Base-by-base conservation (phyloP, 352 stramenopile genomes). In the Globisporangium yorkense region DNA sequence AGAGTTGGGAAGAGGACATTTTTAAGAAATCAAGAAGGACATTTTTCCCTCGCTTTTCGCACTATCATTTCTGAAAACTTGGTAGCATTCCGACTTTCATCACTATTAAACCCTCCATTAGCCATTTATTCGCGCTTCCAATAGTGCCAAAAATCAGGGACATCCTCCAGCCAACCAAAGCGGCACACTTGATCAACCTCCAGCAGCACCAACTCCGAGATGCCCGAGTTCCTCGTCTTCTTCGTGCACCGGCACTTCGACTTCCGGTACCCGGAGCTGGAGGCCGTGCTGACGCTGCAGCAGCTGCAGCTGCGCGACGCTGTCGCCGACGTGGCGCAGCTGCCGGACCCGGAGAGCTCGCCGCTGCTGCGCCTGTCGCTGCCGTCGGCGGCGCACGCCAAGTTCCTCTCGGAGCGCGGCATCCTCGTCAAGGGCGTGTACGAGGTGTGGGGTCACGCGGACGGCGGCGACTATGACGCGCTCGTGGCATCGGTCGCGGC, bases 371-470 rank as follows among this genome's bases (percentile, higher is more conserved):
- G 72, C 37, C 61, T 93, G 37, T 63, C 71, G 13, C 48, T 95
- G 54, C 83, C 83, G 51, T 87, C 74, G 0, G 59, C 60, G 35
- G 50, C 73, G 27, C 67, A 86, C 54, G 85, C 85, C 53, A 89
- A 85, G 69, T 89, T 91, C 57, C 72, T 94, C 21, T 90, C 80
- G 16, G 71, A 73, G 63, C 85, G 85, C 39, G 80, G 77, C 24
- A 89, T 94, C 47, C 74, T 92, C 12, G 72, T 94, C 41, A 94
- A 94, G 57, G 78, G 76, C 49, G 77, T 94, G 43, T 91, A 92
- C 62, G 73, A 94, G 50, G 71, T 91, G 16, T 94, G 83, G 82
- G 80, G 74, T 21, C 68, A 84, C 49, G 37, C 51, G 10, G 44
- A 21, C 55, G 54, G 46, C 33, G 63, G 56, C 7, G 58, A 70